Percentiles rank a stretch among this genome's conserved stretches.
Conservation (phyloP, 2,329 filamentous ascomycete species). For the Metarhizium album region DNA sequence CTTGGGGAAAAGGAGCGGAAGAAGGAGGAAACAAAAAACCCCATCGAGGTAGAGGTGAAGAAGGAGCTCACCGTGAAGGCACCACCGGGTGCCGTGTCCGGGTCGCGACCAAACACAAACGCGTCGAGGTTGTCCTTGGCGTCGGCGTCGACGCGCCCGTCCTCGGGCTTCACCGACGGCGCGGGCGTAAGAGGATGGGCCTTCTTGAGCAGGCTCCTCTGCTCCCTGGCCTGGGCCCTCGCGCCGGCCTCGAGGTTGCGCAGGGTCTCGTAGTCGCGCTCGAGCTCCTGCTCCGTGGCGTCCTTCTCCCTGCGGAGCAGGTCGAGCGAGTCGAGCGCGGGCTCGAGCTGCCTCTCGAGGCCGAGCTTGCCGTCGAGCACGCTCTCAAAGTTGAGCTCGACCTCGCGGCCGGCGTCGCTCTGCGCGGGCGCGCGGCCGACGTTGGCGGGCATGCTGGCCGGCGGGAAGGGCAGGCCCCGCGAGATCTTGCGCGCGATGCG, state of each 20-base stretch:
- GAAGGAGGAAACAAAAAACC: not conserved
- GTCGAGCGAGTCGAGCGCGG: slow-evolving; percentile 50
- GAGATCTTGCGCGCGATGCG: slow-evolving; percentile 47
- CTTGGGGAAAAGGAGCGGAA: not conserved
- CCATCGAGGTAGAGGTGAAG: no score
- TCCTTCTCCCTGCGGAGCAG: slow-evolving; percentile 48
- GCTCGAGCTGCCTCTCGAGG: slow-evolving; percentile 49
- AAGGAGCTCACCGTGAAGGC: slow-evolving; percentile 10
- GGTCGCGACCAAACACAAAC: slow-evolving; percentile 4
- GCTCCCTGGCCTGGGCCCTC: slow-evolving; percentile 39
- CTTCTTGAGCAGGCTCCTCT: slow-evolving; percentile 37
- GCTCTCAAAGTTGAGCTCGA: slow-evolving; percentile 56
- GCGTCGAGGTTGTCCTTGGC: slow-evolving; percentile 3
- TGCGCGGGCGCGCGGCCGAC: slow-evolving; percentile 9
- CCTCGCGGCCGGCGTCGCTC: slow-evolving; percentile 34
- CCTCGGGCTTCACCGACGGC: slow-evolving; percentile 8
- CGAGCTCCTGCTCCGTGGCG: slow-evolving; percentile 43
- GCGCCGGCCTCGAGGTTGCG: slow-evolving; percentile 44
- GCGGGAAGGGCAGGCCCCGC: slow-evolving; percentile 56
- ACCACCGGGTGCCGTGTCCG: not conserved
- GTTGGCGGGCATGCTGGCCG: slow-evolving; percentile 25
- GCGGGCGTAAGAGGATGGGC: slow-evolving; percentile 39
- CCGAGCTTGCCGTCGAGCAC: slow-evolving; percentile 47
- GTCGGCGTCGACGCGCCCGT: slow-evolving; percentile 1
- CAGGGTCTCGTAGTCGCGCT: slow-evolving; percentile 42